Percentiles rank a stretch among this genome's conserved stretches.
phyloP scores from a whole-genome alignment of 2,329 filamentous ascomycete species.

The Zasmidium citrigriseum region DNA sequence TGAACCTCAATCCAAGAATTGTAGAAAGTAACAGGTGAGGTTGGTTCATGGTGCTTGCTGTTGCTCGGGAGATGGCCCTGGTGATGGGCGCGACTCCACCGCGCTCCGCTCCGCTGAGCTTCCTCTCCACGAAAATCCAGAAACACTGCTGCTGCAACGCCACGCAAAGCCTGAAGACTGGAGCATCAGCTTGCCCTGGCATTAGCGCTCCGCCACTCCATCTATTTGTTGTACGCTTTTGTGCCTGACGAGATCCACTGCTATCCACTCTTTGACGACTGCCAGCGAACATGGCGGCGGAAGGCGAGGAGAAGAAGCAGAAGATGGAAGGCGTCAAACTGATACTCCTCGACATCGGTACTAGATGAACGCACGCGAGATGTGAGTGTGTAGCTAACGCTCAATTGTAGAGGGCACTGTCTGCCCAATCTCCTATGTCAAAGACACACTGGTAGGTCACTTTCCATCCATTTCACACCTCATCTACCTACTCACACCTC shows the following conservation, averaged over 20 bases:
- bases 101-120: constrained; percentile 18
- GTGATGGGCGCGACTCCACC: constrained; percentile 5
- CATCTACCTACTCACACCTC: neutral
- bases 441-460: constrained; percentile 72
- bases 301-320: neutral
- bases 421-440: constrained; percentile 81
- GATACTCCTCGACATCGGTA: constrained; percentile 43
- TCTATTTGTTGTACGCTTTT: neutral
- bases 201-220: constrained; percentile 1
- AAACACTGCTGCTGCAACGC: neutral
- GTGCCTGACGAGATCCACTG: neutral
- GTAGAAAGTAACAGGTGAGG: neutral
- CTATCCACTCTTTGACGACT: neutral
- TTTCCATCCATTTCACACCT: neutral
- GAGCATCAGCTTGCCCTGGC: constrained; percentile 1
- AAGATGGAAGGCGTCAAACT: constrained; percentile 33
- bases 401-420: constrained; percentile 70
- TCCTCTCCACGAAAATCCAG: neutral
- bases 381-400: constrained; percentile 6
- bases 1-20: neutral
- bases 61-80: neutral
- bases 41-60: neutral
- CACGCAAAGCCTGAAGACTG: neutral
- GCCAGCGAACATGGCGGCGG: neutral
- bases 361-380: neutral